These are phyloP conservation scores for Collybiopsis confluens DNA, from an alignment of 768 basidiomycete species.

Conservation along the genomic window DNA sequence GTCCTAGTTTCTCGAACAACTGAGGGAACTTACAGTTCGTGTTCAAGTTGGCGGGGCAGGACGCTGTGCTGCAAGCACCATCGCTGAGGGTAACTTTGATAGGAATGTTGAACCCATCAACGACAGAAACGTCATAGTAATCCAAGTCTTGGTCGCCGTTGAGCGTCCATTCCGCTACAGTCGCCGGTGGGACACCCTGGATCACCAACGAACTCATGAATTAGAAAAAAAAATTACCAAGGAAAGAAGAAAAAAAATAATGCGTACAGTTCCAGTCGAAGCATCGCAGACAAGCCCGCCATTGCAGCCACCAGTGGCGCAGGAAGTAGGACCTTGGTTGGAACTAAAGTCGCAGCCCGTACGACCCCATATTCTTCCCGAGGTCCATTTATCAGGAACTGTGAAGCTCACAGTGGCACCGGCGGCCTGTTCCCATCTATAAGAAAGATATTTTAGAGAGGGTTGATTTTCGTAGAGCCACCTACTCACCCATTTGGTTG, in stretches of 20 bases:
- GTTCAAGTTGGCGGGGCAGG: slow-evolving; percentile 44
- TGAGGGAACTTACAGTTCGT: slow-evolving; percentile 27
- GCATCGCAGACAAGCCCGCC: slow-evolving; percentile 60
- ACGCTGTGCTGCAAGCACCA: slow-evolving; percentile 33
- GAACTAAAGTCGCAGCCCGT: slow-evolving; percentile 58
- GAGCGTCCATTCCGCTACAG: slow-evolving; percentile 44
- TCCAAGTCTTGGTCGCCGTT: slow-evolving; percentile 22
- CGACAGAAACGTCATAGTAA: slow-evolving; percentile 43
- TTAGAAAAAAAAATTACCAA: slow-evolving; percentile 4
- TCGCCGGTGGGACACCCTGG: slow-evolving; percentile 41
- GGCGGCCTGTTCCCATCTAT: slow-evolving; percentile 27
- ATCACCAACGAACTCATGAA: not conserved
- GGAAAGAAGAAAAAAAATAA: not conserved
- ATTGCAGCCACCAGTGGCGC: slow-evolving; percentile 63
- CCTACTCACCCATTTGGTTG: slow-evolving; percentile 28
- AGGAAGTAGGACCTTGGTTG: slow-evolving; percentile 54
- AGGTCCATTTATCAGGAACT: slow-evolving; percentile 51
- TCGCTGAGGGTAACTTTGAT: slow-evolving; percentile 30
- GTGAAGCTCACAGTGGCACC: slow-evolving; percentile 27
- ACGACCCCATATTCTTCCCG: slow-evolving; percentile 42
- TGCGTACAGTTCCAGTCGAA: slow-evolving; percentile 42
- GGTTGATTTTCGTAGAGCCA: not conserved
- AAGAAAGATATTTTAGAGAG: not conserved
- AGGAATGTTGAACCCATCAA: slow-evolving; percentile 47
- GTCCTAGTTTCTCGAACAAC: too few species aligned